Conservation (phyloP, 1,139 yeast genomes). For the Magnusiomyces suaveolens region DNA sequence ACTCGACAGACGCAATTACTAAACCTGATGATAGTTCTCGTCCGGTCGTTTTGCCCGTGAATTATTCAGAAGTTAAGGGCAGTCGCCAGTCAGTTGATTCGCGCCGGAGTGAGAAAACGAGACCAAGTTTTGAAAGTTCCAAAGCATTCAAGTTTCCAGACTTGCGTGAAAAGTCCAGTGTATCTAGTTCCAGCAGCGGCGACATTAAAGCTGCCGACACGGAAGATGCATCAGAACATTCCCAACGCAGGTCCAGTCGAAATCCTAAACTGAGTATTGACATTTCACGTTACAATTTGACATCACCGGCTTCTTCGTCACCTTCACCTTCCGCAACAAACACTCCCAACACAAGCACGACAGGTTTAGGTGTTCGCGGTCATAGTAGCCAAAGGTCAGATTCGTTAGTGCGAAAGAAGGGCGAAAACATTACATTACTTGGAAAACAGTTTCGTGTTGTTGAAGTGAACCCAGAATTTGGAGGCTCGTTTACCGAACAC, state of each 20-base stretch:
- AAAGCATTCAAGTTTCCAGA: neutral
- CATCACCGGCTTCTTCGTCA: neutral
- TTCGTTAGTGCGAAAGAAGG: conserved; percentile 25
- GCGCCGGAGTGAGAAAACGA: too few species aligned
- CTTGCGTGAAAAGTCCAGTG: neutral
- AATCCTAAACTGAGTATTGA: neutral
- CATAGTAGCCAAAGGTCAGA: conserved; percentile 20
- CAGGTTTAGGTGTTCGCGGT: neutral
- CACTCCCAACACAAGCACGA: too few species aligned
- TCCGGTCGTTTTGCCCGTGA: neutral
- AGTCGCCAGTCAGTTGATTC: too few species aligned
- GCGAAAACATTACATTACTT: conserved; percentile 26
- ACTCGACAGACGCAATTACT: neutral
- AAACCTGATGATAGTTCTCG: neutral
- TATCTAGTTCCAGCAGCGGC: too few species aligned
- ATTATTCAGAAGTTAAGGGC: neutral
- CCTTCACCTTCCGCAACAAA: too few species aligned
- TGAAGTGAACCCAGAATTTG: conserved; percentile 30
- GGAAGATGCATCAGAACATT: neutral
- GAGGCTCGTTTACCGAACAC: conserved; percentile 4
- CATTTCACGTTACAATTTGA: neutral
- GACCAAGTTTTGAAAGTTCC: neutral
- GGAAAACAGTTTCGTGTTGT: conserved; percentile 31
- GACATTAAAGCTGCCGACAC: neutral
- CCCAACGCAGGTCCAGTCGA: neutral